These are phyloP conservation scores for Lachnellula cervina DNA, from an alignment of 2,329 filamentous ascomycete genomes.

Conservation along the genomic window DNA sequence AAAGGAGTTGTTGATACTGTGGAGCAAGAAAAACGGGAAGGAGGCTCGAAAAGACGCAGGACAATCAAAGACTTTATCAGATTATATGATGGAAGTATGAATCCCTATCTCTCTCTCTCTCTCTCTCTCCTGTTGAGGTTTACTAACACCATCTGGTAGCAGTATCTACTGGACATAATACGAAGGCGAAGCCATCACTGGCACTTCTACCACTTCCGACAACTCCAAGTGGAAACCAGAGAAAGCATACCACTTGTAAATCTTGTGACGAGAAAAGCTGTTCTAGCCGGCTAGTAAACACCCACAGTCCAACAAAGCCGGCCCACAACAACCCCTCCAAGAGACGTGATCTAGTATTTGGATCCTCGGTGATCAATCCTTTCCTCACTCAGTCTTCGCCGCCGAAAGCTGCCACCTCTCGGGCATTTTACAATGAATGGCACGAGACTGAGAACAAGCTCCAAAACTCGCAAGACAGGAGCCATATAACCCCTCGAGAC, in stretches of 20 bases:
- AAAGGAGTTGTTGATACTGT: conserved; percentile 1
- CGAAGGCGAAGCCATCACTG: conserved; percentile 5
- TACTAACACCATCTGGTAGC: conserved; percentile 7
- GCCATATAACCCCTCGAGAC: neutral
- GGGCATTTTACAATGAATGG: neutral
- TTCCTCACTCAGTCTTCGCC: conserved; percentile 4
- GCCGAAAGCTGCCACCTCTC: conserved; percentile 1
- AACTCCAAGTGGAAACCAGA: neutral
- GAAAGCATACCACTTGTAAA: neutral
- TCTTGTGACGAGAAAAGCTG: neutral
- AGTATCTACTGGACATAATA: conserved; percentile 8
- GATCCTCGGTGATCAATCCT: conserved; percentile 6
- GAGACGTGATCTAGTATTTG: conserved; percentile 7
- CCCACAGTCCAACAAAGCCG: neutral
- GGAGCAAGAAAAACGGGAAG: neutral
- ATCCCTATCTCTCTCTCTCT: neutral
- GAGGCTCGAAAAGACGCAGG: conserved; percentile 4
- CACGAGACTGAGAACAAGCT: neutral
- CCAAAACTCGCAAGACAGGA: neutral
- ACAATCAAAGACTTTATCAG: conserved; percentile 23
- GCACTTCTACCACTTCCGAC: neutral
- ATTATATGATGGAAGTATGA: conserved; percentile 24
- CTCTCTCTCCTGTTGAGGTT: neutral
- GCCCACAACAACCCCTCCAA: neutral
- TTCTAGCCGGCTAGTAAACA: neutral